Evolutionary conservation across 2,329 filamentous ascomycete genomes (phyloP), one percentile per base, ranked within the genome.

Genomic region (Neofusicoccum laricinum): DNA sequence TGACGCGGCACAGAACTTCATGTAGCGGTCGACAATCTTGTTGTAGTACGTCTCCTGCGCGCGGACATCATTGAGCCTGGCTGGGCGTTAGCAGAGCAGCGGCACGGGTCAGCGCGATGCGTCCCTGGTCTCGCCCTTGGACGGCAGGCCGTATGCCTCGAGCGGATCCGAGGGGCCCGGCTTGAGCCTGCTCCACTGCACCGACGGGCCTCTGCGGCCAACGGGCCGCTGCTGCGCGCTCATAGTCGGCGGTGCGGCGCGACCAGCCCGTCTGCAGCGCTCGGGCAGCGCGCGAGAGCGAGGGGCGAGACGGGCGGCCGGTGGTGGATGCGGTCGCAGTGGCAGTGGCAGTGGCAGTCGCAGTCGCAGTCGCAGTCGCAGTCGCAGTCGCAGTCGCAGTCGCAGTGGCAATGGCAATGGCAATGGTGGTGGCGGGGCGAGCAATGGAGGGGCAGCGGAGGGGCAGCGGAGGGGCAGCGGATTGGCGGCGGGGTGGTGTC

Each of bases 111-210:
- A 38, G 55, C 59, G 36, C 40, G 66, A 19, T 58, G 46, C 41
- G 49, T 71, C 94, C 93, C 90, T 89, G 53, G 84, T 90, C 76
- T 98, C 94, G 61, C 94, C 94, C 74, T 97, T 97, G 2, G 93
- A 97, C 4, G 92, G 92, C 68, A 97, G 84, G 1, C 94, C 93
- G 69, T 96, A 90, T 66, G 83, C 85, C 70, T 96, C 91, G 32
- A 98, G 81, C 14, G 91, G 86, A 75, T 97, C 93, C 64, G 87
- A 80, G 49, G 89, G 86, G 66, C 89, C 84, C 12, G 91, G 89
- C 75, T 90, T 93, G 68, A 96, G 80, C 67, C 75, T 73, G 61
- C 72, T 69, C 75, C 75, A 77, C 45, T 74, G 74, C 49, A 75
- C 73, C 30, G 75, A 77, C 43, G 75, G 74, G 17, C 72, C 75